Evolutionary conservation across 169 alveolate genomes (phyloP).

Genomic region (Fabrea salina): DNA sequence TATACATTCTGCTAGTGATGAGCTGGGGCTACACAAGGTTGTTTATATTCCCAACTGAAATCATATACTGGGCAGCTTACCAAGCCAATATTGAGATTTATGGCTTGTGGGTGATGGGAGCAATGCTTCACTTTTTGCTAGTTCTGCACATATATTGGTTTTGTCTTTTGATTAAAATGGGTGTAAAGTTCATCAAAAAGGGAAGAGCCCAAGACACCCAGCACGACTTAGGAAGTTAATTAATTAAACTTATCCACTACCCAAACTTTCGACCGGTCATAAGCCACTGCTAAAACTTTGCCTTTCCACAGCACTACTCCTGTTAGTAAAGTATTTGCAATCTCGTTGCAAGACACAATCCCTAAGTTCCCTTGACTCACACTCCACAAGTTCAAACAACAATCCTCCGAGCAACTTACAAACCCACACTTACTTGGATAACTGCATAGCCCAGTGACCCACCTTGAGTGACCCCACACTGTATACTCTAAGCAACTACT

Average conservation of each 20-base stretch:
- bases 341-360: neutral
- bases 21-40: neutral
- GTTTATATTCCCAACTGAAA: neutral
- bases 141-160: constrained; percentile 32
- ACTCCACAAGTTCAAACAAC: neutral
- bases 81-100: constrained; percentile 9
- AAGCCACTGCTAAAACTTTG: neutral
- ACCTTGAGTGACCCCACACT: constrained; percentile 20
- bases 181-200: neutral
- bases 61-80: neutral
- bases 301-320: neutral
- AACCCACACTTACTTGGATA: neutral
- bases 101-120: neutral
- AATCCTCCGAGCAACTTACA: constrained; percentile 2
- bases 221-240: neutral
- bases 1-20: neutral
- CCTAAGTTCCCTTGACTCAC: neutral
- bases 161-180: constrained; percentile 8
- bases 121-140: constrained; percentile 18
- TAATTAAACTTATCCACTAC: neutral
- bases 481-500: neutral
- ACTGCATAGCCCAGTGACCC: neutral
- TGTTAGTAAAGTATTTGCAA: neutral
- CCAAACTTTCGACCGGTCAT: too few relatives aligned
- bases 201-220: neutral